Conservation (phyloP, 495 filamentous ascomycete genomes). For the Staphylotrichum longicolle region DNA sequence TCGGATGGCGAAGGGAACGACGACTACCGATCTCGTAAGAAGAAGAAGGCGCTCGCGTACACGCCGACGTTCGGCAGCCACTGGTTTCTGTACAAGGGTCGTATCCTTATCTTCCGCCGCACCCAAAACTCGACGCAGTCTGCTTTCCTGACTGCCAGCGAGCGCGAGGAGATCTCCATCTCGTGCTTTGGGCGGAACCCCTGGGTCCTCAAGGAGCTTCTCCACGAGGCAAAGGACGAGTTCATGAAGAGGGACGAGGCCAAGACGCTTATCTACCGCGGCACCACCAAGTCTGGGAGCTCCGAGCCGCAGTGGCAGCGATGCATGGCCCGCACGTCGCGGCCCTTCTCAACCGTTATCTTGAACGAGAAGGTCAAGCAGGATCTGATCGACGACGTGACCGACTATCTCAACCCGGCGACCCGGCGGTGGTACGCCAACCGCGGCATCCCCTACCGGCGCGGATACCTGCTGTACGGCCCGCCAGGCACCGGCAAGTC, state of each 20-base stretch:
- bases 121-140: conserved; percentile 34
- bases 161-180: conserved; percentile 60
- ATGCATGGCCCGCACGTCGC: conserved; percentile 59
- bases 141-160: conserved; percentile 33
- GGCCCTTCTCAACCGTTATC: conserved; percentile 84
- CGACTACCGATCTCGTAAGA: conserved; percentile 19
- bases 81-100: conserved; percentile 62
- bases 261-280: conserved; percentile 66
- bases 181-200: conserved; percentile 67
- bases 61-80: conserved; percentile 64
- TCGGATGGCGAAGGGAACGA: conserved; percentile 50
- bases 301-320: conserved; percentile 49
- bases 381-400: conserved; percentile 73
- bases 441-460: conserved; percentile 71
- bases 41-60: conserved; percentile 58
- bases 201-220: conserved; percentile 60
- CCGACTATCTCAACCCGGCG: conserved; percentile 79
- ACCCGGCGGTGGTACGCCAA: conserved; percentile 78
- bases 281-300: conserved; percentile 37
- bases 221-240: conserved; percentile 59
- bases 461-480: conserved; percentile 80
- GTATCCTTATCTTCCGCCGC: conserved; percentile 56
- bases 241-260: conserved; percentile 60
- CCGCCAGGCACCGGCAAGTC: conserved; percentile 78
- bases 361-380: conserved; percentile 74